Conservation (phyloP, 2,329 filamentous ascomycete genomes). For the Hansfordia pulvinata region DNA sequence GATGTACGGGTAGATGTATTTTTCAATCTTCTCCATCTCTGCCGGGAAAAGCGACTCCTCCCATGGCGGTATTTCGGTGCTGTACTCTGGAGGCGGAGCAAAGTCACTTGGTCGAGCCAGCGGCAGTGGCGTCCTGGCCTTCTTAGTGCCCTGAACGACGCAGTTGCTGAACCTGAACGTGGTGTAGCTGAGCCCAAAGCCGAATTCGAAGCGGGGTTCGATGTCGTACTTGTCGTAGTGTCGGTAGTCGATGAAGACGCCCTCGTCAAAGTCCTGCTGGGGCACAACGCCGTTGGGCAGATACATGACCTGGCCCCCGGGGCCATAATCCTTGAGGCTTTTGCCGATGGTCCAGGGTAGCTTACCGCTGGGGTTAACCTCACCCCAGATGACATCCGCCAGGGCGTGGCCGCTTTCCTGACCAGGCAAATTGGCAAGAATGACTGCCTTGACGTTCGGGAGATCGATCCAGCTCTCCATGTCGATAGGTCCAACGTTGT, state of each 20-base stretch:
- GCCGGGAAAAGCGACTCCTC: conserved; percentile 46
- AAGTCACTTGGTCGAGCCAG: conserved; percentile 24
- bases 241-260: conserved; percentile 80
- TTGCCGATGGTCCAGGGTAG: conserved; percentile 81
- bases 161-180: conserved; percentile 49
- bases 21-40: conserved; percentile 45
- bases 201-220: conserved; percentile 71
- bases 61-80: conserved; percentile 37
- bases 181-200: conserved; percentile 75
- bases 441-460: conserved; percentile 61
- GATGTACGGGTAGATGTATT: conserved; percentile 65
- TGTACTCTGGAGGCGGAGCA: conserved; percentile 36
- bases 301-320: conserved; percentile 55
- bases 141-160: conserved; percentile 23
- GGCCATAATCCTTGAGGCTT: conserved; percentile 61
- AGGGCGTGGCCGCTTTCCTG: conserved; percentile 79
- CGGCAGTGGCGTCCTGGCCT: conserved; percentile 29
- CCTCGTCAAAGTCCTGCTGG: conserved; percentile 74
- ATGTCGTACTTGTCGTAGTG: conserved; percentile 70
- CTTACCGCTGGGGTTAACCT: conserved; percentile 65
- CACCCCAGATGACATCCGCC: conserved; percentile 66
- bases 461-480: conserved; percentile 71
- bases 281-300: conserved; percentile 55
- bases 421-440: conserved; percentile 77
- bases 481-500: conserved; percentile 72